A percentile compares a stretch with the other conserved stretches of the same genome.
Conservation (phyloP, 495 filamentous ascomycete species). For the Beverwykella pulmonaria region DNA sequence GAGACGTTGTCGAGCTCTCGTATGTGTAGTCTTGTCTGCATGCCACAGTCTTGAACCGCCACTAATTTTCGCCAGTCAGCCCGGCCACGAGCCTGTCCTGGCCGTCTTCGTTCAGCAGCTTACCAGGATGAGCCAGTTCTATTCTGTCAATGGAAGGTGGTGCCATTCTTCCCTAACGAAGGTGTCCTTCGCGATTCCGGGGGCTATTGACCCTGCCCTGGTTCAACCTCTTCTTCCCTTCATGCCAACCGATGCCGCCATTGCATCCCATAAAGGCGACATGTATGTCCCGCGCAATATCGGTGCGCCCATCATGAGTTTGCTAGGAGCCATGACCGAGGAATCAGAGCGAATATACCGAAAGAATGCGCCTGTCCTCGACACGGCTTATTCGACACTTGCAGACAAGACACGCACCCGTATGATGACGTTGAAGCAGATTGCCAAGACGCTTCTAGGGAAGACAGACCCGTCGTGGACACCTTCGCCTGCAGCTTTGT, state of each 20-base stretch:
- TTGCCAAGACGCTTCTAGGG: conserved; percentile 58
- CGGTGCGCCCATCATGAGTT: conserved; percentile 53
- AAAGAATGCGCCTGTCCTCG: conserved; percentile 44
- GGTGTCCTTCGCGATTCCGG: conserved; percentile 64
- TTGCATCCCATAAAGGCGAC: conserved; percentile 48
- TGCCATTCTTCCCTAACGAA: conserved; percentile 53
- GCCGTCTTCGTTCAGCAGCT: conserved; percentile 71
- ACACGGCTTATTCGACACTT: conserved; percentile 47
- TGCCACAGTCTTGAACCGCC: not conserved
- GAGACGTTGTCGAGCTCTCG: conserved; percentile 73
- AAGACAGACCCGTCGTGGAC: conserved; percentile 41
- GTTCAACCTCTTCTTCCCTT: conserved; percentile 63
- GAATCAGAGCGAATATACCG: conserved; percentile 57
- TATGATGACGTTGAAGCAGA: conserved; percentile 64
- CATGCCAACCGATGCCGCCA: conserved; percentile 57
- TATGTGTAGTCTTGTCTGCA: conserved; percentile 40
- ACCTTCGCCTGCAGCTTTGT: conserved; percentile 58
- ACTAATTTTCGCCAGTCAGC: conserved; percentile 24
- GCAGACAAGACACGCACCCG: conserved; percentile 44
- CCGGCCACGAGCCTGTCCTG: conserved; percentile 54
- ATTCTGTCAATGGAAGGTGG: conserved; percentile 74
- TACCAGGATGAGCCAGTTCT: conserved; percentile 68
- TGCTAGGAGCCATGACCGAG: conserved; percentile 57
- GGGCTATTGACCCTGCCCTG: conserved; percentile 61
- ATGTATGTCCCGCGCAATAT: conserved; percentile 57